phyloP scores from a whole-genome alignment of 2,329 filamentous ascomycete genomes.

The Stemphylium beticola region DNA sequence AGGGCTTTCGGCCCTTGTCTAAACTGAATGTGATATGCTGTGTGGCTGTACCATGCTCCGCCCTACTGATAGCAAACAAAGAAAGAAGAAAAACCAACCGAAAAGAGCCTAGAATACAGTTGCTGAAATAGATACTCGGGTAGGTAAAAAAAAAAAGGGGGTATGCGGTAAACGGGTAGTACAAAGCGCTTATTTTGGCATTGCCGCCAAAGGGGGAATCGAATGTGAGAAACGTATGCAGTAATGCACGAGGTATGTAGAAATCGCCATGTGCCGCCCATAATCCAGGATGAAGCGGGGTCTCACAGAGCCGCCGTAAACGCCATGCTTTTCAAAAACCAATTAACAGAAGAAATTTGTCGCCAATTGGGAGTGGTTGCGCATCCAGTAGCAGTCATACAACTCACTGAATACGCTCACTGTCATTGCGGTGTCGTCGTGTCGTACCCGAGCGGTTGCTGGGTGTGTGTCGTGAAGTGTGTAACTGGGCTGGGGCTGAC shows the following conservation, averaged over 20 bases:
- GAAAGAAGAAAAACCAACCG: conserved; percentile 12
- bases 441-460: conserved; percentile 25
- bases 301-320: conserved; percentile 12
- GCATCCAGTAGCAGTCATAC: conserved; percentile 8
- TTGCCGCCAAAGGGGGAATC: conserved; percentile 23
- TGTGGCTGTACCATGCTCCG: conserved; percentile 11
- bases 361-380: not conserved
- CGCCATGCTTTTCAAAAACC: conserved; percentile 31
- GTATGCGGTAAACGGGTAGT: conserved; percentile 25
- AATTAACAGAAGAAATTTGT: conserved; percentile 15
- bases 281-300: conserved; percentile 3
- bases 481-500: conserved; percentile 15
- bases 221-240: conserved; percentile 10
- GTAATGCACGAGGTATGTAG: conserved; percentile 10
- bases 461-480: conserved; percentile 9
- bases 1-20: conserved; percentile 7
- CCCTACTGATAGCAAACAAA: conserved; percentile 21
- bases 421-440: conserved; percentile 29
- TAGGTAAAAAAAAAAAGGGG: conserved; percentile 11
- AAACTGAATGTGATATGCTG: conserved; percentile 5
- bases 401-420: conserved; percentile 13
- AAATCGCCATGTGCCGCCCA: conserved; percentile 6
- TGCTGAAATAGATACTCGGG: conserved; percentile 15
- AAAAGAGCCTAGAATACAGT: conserved; percentile 16
- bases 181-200: conserved; percentile 31